Evolutionary conservation across 2,329 filamentous ascomycete species (phyloP).

Genomic region (Cordyceps militaris): DNA sequence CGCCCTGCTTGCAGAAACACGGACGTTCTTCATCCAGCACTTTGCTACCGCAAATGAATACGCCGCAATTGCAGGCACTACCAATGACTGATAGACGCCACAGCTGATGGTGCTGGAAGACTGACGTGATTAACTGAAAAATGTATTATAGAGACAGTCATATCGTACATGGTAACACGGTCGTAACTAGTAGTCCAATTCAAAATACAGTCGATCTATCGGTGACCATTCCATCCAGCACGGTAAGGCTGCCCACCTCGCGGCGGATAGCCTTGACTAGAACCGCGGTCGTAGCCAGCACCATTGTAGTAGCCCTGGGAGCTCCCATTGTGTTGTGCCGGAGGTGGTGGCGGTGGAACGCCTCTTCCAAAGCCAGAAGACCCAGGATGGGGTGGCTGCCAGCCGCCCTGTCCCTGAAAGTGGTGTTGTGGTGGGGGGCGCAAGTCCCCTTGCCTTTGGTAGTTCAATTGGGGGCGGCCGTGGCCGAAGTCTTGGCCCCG

Average conservation of each 20-base stretch:
- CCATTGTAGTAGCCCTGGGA: not conserved
- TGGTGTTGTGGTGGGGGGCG: constrained; percentile 15
- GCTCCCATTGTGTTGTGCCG: constrained; percentile 10
- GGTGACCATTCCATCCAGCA: not conserved
- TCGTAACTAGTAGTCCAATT: not conserved
- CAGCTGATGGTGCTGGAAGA: not conserved
- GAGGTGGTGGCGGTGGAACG: constrained; percentile 40
- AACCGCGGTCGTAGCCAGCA: not conserved
- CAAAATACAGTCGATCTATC: not conserved
- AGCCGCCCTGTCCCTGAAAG: constrained; percentile 22
- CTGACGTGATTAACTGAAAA: not conserved
- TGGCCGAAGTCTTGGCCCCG: not conserved
- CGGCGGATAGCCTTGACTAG: not conserved
- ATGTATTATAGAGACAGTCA: not conserved
- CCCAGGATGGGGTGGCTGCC: constrained; percentile 40
- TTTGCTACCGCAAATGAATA: too few relatives aligned
- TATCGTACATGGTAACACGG: not conserved
- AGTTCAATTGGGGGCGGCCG: constrained; percentile 9
- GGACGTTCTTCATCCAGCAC: not conserved
- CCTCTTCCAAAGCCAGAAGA: constrained; percentile 35
- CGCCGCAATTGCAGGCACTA: not conserved
- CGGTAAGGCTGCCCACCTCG: not conserved
- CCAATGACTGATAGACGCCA: not conserved
- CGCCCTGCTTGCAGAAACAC: not conserved
- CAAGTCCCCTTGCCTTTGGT: constrained; percentile 14